Percentiles rank a stretch among this genome's conserved stretches.
Evolutionary conservation across 495 filamentous ascomycete genomes (phyloP).

Genomic region (Aspergillus leporis): DNA sequence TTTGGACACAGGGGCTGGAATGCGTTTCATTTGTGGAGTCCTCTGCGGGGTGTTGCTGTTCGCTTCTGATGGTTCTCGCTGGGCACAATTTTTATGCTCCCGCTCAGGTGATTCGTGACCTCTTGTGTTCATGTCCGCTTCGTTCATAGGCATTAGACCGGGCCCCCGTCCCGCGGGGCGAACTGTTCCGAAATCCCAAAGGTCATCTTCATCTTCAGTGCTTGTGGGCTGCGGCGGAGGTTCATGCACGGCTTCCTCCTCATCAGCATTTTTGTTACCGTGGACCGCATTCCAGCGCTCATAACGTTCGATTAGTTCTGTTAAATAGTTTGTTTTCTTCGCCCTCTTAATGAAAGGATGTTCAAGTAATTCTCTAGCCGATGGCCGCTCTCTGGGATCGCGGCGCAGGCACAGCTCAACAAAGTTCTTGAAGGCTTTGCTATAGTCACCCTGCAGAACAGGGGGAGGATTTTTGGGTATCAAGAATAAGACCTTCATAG

Average conservation of each 20-base stretch:
- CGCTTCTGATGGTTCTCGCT: slow-evolving; percentile 26
- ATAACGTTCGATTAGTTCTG: slow-evolving; percentile 88
- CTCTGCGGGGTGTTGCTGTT: slow-evolving; percentile 18
- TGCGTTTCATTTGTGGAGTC: slow-evolving; percentile 18
- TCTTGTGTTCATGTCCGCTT: slow-evolving; percentile 68
- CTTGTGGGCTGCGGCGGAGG: slow-evolving; percentile 24
- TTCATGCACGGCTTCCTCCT: slow-evolving; percentile 54
- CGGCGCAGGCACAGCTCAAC: slow-evolving; percentile 83
- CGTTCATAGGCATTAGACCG: slow-evolving; percentile 68
- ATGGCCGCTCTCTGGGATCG: slow-evolving; percentile 83
- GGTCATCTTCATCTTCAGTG: slow-evolving; percentile 64
- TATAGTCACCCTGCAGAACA: slow-evolving; percentile 79
- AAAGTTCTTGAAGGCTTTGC: slow-evolving; percentile 90
- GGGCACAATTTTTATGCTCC: slow-evolving; percentile 42
- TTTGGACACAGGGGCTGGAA: slow-evolving; percentile 16
- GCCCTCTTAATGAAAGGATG: slow-evolving; percentile 88
- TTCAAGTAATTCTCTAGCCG: slow-evolving; percentile 83
- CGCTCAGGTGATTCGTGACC: slow-evolving; percentile 43
- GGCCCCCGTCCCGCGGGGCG: slow-evolving; percentile 61
- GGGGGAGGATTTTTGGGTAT: slow-evolving; percentile 95
- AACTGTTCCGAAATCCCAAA: slow-evolving; percentile 97
- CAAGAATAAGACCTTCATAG: slow-evolving; percentile 97
- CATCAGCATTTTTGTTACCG: slow-evolving; percentile 54
- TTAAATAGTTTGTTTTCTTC: slow-evolving; percentile 86
- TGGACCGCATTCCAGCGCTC: slow-evolving; percentile 80